Conservation (phyloP, 106 monocot genomes). For the Platanthera guangdongensis region DNA sequence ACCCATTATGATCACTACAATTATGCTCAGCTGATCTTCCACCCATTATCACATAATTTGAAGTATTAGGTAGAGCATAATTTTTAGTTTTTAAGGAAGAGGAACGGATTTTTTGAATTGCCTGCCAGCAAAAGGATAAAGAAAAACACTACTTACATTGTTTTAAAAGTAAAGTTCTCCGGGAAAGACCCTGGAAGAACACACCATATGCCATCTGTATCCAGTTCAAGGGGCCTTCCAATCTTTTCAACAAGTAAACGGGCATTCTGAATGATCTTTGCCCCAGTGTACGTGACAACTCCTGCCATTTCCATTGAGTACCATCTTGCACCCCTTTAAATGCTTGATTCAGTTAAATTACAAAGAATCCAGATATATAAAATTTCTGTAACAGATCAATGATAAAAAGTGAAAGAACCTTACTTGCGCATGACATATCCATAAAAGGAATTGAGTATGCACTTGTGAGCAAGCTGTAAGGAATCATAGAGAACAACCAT, state of each 20-base stretch:
- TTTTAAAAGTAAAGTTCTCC: slow-evolving; percentile 89
- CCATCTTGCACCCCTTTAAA: slow-evolving; percentile 92
- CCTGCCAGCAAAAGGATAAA: not conserved
- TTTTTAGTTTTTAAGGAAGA: not conserved
- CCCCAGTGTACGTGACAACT: slow-evolving; percentile 97
- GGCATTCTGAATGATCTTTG: slow-evolving; percentile 97
- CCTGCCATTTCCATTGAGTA: slow-evolving; percentile 99
- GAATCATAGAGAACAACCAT: slow-evolving; percentile 99
- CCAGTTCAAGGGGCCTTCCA: slow-evolving; percentile 88
- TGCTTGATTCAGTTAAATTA: slow-evolving; percentile 12
- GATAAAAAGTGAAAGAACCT: slow-evolving; percentile 21
- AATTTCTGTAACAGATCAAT: not conserved
- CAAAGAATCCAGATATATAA: not conserved
- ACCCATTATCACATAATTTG: not conserved
- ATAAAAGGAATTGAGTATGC: slow-evolving; percentile 97
- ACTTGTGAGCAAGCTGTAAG: slow-evolving; percentile 96
- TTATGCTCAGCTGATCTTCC: not conserved
- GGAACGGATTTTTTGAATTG: not conserved
- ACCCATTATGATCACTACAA: not conserved
- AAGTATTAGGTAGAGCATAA: not conserved
- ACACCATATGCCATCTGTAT: slow-evolving; percentile 99
- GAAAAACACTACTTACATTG: slow-evolving; percentile 37
- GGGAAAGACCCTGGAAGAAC: slow-evolving; percentile 96
- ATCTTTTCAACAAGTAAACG: slow-evolving; percentile 91
- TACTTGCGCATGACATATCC: slow-evolving; percentile 99